Evolutionary conservation across 768 basidiomycete genomes (phyloP), one percentile per base, ranked within the genome.

Genomic region (Pulveroboletus sp.): DNA sequence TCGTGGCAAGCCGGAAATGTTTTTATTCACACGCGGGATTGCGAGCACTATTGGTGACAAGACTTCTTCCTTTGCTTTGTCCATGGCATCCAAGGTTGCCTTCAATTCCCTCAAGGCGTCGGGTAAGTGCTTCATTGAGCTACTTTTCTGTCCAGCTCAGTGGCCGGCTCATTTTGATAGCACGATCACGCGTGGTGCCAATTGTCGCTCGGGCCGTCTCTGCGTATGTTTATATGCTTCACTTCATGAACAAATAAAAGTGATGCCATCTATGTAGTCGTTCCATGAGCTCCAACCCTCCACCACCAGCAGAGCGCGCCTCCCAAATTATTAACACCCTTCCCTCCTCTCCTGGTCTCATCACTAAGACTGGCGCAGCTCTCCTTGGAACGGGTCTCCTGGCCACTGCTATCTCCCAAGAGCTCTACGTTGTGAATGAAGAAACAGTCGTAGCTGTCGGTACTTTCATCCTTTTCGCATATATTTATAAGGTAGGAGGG

Each of bases 391-490:
- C 91, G 14, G 93, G 90, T 62, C 75, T 90, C 53, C 74, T 85
- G 49, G 95, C 94, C 14, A 81, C 92, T 6, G 94, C 93, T 65
- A 93, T 98, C 72, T 95, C 93, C 13, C 89, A 93, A 67, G 94
- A 99, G 73, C 83, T 98, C 44, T 97, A 97, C 65, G 95, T 99
- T 53, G 82, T 95, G 64, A 96, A 96, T 69, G 94, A 97, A 71
- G 96, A 98, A 77, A 84, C 89, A 21, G 85, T 97, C 57, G 78
- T 98, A 40, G 82, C 90, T 32, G 76, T 85, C 35, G 93, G 90
- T 21, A 89, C 88, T 59, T 73, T 87, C 56, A 84, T 94, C 53
- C 82, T 96, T 62, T 80, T 91, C 57, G 78, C 82, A 40, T 88
- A 85, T 68, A 77, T 95, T 60, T 91, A 80, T 62, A 86, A 84